Percentiles rank a stretch among this genome's conserved stretches.
Evolutionary conservation across 83 land plant genomes (phyloP).

Genomic region (Picea abies): DNA sequence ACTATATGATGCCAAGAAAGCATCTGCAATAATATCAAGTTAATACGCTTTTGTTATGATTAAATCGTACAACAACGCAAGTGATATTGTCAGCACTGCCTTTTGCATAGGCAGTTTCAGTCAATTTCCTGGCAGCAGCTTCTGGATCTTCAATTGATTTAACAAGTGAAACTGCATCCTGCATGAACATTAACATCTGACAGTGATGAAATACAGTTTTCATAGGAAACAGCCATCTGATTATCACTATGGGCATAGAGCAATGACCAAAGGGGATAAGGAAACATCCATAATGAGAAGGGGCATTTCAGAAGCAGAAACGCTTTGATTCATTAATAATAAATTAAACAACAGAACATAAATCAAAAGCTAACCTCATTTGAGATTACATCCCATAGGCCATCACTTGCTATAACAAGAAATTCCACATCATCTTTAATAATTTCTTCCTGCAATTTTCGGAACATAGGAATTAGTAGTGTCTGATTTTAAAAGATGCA

Average conservation of each 20-base stretch:
- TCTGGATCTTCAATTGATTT: constrained; percentile 51
- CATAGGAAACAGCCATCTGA: no score
- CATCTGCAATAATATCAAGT: constrained; percentile 13
- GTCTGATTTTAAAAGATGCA: neutral
- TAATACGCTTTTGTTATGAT: constrained; percentile 4
- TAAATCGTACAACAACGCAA: constrained; percentile 62
- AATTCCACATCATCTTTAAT: constrained; percentile 57
- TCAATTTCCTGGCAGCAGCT: constrained; percentile 56
- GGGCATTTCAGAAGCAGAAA: neutral
- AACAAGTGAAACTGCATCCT: constrained; percentile 68
- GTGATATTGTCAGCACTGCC: constrained; percentile 81
- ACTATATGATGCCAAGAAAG: neutral
- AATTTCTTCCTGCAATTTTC: constrained; percentile 53
- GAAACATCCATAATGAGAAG: neutral
- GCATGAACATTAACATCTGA: constrained; percentile 1
- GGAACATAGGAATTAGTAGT: neutral
- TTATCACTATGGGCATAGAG: no score
- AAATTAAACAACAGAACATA: neutral
- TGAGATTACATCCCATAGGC: constrained; percentile 79
- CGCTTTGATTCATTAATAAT: neutral
- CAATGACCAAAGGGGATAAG: neutral
- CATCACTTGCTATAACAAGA: constrained; percentile 78
- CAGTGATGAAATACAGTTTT: no score
- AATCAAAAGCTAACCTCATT: constrained; percentile 42
- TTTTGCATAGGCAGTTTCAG: constrained; percentile 49